Base-by-base conservation (phyloP, 2,329 filamentous ascomycete genomes). In the Colletotrichum euphorbiae region DNA sequence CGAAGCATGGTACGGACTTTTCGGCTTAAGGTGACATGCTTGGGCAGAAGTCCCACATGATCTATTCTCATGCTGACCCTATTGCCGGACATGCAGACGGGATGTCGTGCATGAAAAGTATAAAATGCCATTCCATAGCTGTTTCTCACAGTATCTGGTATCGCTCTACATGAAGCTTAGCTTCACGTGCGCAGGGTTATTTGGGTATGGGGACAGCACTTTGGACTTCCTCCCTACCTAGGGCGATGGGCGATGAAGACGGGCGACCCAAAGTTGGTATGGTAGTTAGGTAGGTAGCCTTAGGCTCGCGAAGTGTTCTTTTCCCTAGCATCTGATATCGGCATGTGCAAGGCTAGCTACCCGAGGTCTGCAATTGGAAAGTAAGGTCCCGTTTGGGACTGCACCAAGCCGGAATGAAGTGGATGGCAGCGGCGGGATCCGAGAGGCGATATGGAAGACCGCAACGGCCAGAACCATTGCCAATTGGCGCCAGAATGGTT, bases 401-500 rank as follows among this genome's bases (percentile, higher is more conserved):
- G 66, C 66, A 69, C 61, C 66, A 69, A 55, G 55, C 66, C 66
- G 43, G 57, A 67, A 56, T 31, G 62, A 69, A 55, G n/a, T 69
- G 61, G 31, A 48, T 66, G 45, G 43, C 38, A 56, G 62, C 66
- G 62, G 67, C 56, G 67, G 57, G 43, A 69, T 67, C 67, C 67
- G 56, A 62, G 50, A 69, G 63, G 46, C 67, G 62, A 69, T 52
- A 63, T 62, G 63, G 67, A 65, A n/a, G n/a, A n/a, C n/a, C n/a
- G n/a, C n/a, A n/a, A 57, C 54, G 57, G 52, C 48, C 38, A 60
- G 31, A 54, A 33, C 48, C 42, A 61, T 62, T n/a, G n/a, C n/a
- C n/a, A n/a, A n/a, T n/a, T 58, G 51, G 69, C 61, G 61, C 48
- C 60, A 60, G 51, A 42, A 45, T 69, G 66, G 66, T 60, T 28